A percentile compares a stretch with the other conserved stretches of the same genome.
Conservation (phyloP, 345 rosid genomes). For the Dimocarpus longan region DNA sequence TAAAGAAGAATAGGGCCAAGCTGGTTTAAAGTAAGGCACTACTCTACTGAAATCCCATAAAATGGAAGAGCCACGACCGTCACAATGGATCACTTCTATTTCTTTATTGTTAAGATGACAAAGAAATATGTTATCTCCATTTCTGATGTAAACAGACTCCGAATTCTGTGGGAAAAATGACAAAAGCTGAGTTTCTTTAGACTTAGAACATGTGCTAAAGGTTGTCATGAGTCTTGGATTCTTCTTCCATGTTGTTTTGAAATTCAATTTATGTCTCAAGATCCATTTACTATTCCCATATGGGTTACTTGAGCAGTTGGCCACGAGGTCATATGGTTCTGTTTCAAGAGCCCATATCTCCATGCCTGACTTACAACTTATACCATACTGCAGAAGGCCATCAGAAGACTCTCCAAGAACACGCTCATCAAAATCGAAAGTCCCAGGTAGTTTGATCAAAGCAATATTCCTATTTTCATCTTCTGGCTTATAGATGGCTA, state of each 20-base stretch:
- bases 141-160: constrained; percentile 46
- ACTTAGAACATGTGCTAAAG: constrained; percentile 24
- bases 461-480: constrained; percentile 39
- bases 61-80: constrained; percentile 48
- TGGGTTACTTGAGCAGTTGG: constrained; percentile 13
- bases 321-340: constrained; percentile 15
- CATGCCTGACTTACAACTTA: constrained; percentile 48
- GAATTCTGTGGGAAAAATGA: constrained; percentile 46
- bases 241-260: constrained; percentile 55
- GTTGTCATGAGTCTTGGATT: constrained; percentile 36
- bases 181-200: constrained; percentile 57
- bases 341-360: constrained; percentile 62
- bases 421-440: constrained; percentile 51
- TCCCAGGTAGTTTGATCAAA: constrained; percentile 49
- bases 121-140: constrained; percentile 44
- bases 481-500: constrained; percentile 52
- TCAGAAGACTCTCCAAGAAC: constrained; percentile 60
- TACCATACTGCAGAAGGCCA: constrained; percentile 57
- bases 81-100: constrained; percentile 47
- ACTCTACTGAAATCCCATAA: constrained; percentile 57
- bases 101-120: constrained; percentile 20
- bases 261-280: constrained; percentile 42
- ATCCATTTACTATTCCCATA: constrained; percentile 34
- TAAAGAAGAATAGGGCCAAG: constrained; percentile 52
- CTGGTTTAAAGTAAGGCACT: constrained; percentile 51